Evolutionary conservation across 2,329 filamentous ascomycete species (phyloP).

Genomic region (Ophiostoma piceae): DNA sequence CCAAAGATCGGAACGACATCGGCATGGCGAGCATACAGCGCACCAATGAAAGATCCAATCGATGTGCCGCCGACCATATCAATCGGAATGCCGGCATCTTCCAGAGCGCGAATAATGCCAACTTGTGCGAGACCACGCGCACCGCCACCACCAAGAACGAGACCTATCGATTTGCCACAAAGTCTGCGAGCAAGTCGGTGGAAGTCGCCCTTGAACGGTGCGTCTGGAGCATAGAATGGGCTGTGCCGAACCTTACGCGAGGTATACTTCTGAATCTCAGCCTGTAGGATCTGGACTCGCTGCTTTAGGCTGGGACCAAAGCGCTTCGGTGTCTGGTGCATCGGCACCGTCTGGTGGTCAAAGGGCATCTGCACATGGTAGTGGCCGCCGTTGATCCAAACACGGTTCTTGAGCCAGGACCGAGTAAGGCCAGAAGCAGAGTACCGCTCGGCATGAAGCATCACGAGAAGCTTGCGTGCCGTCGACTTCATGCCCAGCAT

Average conservation of each 20-base stretch:
- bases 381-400: constrained; percentile 98
- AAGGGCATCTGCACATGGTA: constrained; percentile 97
- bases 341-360: constrained; percentile 67
- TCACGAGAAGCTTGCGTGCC: constrained; percentile 82
- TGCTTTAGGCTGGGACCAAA: constrained; percentile 85
- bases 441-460: constrained; percentile 85
- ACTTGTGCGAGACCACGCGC: constrained; percentile 89
- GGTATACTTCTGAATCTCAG: constrained; percentile 97
- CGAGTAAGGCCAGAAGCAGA: constrained; percentile 78
- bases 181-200: constrained; percentile 84
- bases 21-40: constrained; percentile 89
- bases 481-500: constrained; percentile 96
- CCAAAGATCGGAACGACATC: constrained; percentile 97
- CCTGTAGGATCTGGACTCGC: constrained; percentile 87
- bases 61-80: constrained; percentile 94
- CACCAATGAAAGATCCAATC: constrained; percentile 92
- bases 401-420: constrained; percentile 82
- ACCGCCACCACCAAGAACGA: constrained; percentile 90
- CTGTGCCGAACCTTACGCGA: constrained; percentile 85
- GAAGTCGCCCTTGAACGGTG: constrained; percentile 93
- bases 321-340: constrained; percentile 67
- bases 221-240: constrained; percentile 84
- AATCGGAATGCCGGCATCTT: constrained; percentile 93
- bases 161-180: constrained; percentile 88
- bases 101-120: constrained; percentile 87